Evolutionary conservation across 768 basidiomycete genomes (phyloP), one percentile per base, ranked within the genome.

Genomic region (Tylopilus sp.): DNA sequence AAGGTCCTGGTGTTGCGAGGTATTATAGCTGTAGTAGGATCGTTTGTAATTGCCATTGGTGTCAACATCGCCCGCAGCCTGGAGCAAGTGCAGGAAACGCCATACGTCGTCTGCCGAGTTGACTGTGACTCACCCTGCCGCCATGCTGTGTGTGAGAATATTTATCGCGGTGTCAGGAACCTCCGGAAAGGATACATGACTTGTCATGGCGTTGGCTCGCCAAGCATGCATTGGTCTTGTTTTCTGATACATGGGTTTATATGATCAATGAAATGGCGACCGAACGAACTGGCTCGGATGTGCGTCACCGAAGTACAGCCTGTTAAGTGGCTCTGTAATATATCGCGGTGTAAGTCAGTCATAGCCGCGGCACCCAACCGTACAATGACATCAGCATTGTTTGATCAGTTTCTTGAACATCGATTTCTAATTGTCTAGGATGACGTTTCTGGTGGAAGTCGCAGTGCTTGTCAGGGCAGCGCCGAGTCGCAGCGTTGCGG

Each of bases 81-180:
- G 49, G 36, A 61, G 49, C 13, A 44, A 48, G 42, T 25, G 49
- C 31, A 36, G 20, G 50, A 66, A 61, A 58, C 62, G 64, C 63
- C 64, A 43, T 58, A 64, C 44, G 61, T 59, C 51, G n/a, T 36
- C n/a, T 35, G 51, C 64, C 63, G 64, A 64, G 8, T 28, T 28
- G 26, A 26, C 25, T n/a, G 8, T 26, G 25, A 28, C 26, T 28
- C 26, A 28, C 26, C 45, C 31, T 63, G 53, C 54, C 61, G 53
- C 54, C 61, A 66, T 58, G 64, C 64, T 64, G 64, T 64, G 63
- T 64, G 63, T 66, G 63, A 53, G 63, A 64, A 63, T 47, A 42
- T 13, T n/a, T 25, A 47, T 49, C 51, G 3, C 55, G 48, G 47
- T 15, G 35, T 35, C 26, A 43, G 36, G 18, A 42, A 56, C 58